phyloP scores from a whole-genome alignment of 1,139 yeast species.

The Debaryomyces coudertii region DNA sequence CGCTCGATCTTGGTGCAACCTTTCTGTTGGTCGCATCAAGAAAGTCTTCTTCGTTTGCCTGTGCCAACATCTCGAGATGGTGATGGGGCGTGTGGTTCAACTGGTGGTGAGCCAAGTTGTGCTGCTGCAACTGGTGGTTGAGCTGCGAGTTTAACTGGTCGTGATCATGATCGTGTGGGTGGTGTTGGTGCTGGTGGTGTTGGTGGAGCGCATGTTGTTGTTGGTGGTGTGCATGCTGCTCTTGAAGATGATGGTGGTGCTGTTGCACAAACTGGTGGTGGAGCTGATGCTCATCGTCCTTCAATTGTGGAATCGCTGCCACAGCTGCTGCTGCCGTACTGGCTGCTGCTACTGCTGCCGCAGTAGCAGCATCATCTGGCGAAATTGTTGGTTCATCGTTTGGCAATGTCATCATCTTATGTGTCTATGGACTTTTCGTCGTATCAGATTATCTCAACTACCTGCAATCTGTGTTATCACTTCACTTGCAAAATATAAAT shows the following conservation, averaged over 20 bases:
- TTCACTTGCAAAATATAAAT: constrained; percentile 2
- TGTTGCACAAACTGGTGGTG: constrained; percentile 26
- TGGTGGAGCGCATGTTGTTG: constrained; percentile 17
- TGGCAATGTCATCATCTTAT: constrained; percentile 30
- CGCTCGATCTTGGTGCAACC: constrained; percentile 50
- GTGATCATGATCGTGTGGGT: constrained; percentile 21
- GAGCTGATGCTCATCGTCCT: constrained; percentile 21
- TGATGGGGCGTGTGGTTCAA: constrained; percentile 18
- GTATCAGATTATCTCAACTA: neutral
- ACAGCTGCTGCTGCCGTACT: constrained; percentile 19
- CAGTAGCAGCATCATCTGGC: constrained; percentile 33
- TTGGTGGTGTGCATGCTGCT: constrained; percentile 21
- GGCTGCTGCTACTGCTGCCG: constrained; percentile 34
- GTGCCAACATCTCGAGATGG: constrained; percentile 41
- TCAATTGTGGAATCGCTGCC: constrained; percentile 18
- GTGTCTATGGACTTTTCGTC: neutral
- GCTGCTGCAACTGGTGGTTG: constrained; percentile 26
- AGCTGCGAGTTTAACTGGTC: constrained; percentile 28
- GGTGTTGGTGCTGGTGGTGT: constrained; percentile 21
- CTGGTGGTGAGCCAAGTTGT: constrained; percentile 19
- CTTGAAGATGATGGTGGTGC: constrained; percentile 16
- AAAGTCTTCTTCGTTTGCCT: constrained; percentile 36
- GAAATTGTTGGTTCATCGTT: constrained; percentile 30
- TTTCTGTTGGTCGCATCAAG: constrained; percentile 34
- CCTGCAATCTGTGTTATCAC: neutral